Percentiles rank a stretch among this genome's conserved stretches.
phyloP scores from a whole-genome alignment of 1,284 basidiomycete species.

The Tremellales sp. region DNA sequence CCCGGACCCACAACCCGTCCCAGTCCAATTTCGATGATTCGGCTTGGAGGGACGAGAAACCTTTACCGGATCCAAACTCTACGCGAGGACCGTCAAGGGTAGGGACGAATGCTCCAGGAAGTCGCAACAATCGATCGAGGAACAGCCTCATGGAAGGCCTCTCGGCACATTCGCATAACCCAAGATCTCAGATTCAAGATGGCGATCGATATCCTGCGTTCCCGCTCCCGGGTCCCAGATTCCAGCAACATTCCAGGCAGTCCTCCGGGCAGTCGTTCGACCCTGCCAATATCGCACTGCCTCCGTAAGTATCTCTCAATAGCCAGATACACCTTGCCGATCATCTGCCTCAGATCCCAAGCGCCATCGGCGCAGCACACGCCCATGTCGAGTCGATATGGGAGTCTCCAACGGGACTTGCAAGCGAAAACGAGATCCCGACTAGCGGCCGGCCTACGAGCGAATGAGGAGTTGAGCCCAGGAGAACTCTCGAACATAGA shows the following conservation, averaged over 20 bases:
- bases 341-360: slow-evolving; percentile 8
- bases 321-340: background rate
- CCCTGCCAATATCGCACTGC: slow-evolving; percentile 24
- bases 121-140: slow-evolving; percentile 6
- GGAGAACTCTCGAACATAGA: slow-evolving; percentile 21
- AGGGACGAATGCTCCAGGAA: background rate
- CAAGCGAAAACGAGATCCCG: no score
- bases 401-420: no score
- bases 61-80: slow-evolving; percentile 19
- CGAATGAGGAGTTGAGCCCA: slow-evolving; percentile 20
- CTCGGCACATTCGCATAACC: slow-evolving; percentile 10
- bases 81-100: slow-evolving; percentile 10
- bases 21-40: background rate
- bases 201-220: slow-evolving; percentile 39
- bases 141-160: slow-evolving; percentile 21
- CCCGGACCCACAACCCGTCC: no score
- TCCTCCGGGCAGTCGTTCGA: slow-evolving; percentile 22
- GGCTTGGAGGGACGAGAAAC: slow-evolving; percentile 17
- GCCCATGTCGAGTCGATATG: slow-evolving; percentile 6
- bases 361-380: slow-evolving; percentile 13
- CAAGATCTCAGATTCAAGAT: no score
- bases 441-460: slow-evolving; percentile 28
- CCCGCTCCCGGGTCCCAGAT: slow-evolving; percentile 11
- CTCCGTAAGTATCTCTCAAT: slow-evolving; percentile 18
- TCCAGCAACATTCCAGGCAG: slow-evolving; percentile 19